Evolutionary conservation across 75 land plant genomes (phyloP), one percentile per base, ranked within the genome.

Genomic region (Gnetum montanum): DNA sequence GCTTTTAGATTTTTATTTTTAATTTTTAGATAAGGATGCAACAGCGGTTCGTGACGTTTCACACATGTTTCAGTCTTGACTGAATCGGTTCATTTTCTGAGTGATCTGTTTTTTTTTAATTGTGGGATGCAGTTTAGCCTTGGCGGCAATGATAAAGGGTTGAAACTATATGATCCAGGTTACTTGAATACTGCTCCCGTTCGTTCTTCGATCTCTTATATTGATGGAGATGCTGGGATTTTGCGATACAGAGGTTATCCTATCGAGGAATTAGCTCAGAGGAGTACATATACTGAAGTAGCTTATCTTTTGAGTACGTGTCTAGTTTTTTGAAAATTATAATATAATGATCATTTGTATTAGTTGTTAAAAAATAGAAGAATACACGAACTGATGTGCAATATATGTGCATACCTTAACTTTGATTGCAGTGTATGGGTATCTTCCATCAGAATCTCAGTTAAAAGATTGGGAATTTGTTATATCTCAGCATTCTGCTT

Each of bases 191-290:
- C 97, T 18, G 97, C 97, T 19, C 97, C 97, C 3, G 97, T 91
- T 27, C 70, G 91, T 43, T 89, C 96, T 1, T 59, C 96, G 8
- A 82, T 93, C 43, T 85, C 87, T 49, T 93, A 89, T 53, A 93
- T 93, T 36, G 98, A 93, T 71, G 98, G 98, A 19, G 98, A 93
- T 73, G 82, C 71, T 43, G 98, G 98, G 25, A 90, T 93, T 46
- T 74, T 93, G 29, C 70, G 98, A 34, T 93, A 93, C 34, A 83
- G 98, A 65, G 98, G 98, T 8, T 93, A 95, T 68, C 99, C 99
- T 0, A 95, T 95, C 44, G 96, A 95, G 65, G 99, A 90, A 54
- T 71, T 95, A 55, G 99, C 99, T 36, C 91, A 95, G 62, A 77
- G 76, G 43, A 90, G 96, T 54, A 74, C 87, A n/a, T 93, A 66